These are phyloP conservation scores for Ceratobasidium papillatum DNA, from an alignment of 1,284 basidiomycete genomes.

Conservation along the genomic window DNA sequence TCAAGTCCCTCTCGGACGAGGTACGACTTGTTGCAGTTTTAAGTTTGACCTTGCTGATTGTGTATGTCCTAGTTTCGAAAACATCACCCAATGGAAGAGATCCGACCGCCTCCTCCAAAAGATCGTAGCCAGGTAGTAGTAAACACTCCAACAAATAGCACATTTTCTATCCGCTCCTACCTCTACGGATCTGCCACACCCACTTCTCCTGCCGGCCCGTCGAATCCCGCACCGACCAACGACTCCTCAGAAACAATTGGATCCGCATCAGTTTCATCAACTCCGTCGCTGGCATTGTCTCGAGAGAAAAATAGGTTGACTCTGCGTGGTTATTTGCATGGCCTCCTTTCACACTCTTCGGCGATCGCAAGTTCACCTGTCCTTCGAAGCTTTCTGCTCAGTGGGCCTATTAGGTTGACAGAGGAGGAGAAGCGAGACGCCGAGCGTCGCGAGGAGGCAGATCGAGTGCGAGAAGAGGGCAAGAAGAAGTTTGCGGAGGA, in stretches of 20 bases:
- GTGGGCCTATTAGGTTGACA: conserved; percentile 76
- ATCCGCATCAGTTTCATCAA: conserved; percentile 37
- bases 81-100: conserved; percentile 78
- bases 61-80: conserved; percentile 70
- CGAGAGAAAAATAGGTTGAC: conserved; percentile 97
- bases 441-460: conserved; percentile 83
- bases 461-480: conserved; percentile 89
- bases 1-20: conserved; percentile 84
- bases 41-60: not conserved
- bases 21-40: conserved; percentile 55
- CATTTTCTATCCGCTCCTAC: conserved; percentile 51
- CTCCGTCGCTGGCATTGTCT: conserved; percentile 57
- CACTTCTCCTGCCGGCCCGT: conserved; percentile 49
- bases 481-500: conserved; percentile 86
- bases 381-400: conserved; percentile 85
- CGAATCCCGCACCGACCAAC: conserved; percentile 46
- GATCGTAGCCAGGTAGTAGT: conserved; percentile 62
- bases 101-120: conserved; percentile 85
- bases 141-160: conserved; percentile 41
- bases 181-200: conserved; percentile 51
- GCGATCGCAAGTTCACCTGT: conserved; percentile 85
- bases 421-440: conserved; percentile 84
- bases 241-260: conserved; percentile 43
- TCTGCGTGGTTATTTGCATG: conserved; percentile 88
- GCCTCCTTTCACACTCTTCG: conserved; percentile 74